Evolutionary conservation across 164 flowering plant genomes (phyloP).

Genomic region (Tinospora cordifolia): DNA sequence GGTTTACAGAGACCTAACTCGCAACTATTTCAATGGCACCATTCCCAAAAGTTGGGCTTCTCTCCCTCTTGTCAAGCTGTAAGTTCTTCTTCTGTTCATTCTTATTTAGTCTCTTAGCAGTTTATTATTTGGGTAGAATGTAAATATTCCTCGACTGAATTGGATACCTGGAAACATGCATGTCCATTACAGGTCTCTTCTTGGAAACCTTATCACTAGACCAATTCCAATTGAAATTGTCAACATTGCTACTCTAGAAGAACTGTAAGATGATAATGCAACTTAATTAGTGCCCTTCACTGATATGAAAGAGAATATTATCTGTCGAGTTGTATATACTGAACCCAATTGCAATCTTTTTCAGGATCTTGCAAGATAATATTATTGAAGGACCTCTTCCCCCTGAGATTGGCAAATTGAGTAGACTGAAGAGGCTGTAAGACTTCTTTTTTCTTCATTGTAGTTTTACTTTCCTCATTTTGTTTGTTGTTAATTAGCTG

Average conservation of each 20-base stretch:
- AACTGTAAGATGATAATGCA: conserved; percentile 15
- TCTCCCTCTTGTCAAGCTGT: conserved; percentile 48
- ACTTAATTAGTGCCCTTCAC: not conserved
- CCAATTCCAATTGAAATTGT: conserved; percentile 24
- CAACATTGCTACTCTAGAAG: conserved; percentile 14
- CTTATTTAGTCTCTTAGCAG: too few relatives aligned
- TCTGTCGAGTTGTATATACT: not conserved
- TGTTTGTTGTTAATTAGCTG: not conserved
- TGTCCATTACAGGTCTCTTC: conserved; percentile 37
- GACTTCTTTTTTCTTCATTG: not conserved
- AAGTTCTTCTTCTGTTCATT: conserved; percentile 24
- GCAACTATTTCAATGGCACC: conserved; percentile 24
- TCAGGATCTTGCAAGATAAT: conserved; percentile 26
- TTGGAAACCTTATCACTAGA: conserved; percentile 63
- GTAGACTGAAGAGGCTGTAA: conserved; percentile 21
- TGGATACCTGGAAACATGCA: not conserved
- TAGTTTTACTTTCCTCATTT: not conserved
- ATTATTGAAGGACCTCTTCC: conserved; percentile 25
- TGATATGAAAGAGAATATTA: not conserved
- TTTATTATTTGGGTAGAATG: not conserved
- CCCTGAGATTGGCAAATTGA: conserved; percentile 21
- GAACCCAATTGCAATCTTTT: conserved; percentile 5
- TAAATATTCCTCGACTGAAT: not conserved
- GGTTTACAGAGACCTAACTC: conserved; percentile 56
- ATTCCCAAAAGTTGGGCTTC: conserved; percentile 30